Percentiles rank a stretch among this genome's conserved stretches.
Evolutionary conservation across 495 filamentous ascomycete genomes (phyloP).

Genomic region (Neurospora tetrasperma): DNA sequence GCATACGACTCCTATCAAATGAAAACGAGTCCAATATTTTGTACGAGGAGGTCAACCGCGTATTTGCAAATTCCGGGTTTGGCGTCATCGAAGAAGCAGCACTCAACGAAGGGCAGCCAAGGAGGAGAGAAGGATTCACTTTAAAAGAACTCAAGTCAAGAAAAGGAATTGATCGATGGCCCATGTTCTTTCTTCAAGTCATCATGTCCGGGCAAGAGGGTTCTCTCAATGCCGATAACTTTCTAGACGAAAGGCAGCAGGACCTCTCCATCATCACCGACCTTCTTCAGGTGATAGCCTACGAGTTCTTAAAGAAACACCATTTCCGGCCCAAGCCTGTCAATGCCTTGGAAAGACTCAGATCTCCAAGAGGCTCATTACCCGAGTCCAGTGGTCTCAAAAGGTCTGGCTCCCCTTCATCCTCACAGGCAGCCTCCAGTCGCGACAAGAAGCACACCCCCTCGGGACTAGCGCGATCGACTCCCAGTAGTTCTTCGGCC

Average conservation of each 20-base stretch:
- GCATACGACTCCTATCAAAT: constrained; percentile 47
- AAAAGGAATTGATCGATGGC: constrained; percentile 72
- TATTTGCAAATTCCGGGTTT: constrained; percentile 73
- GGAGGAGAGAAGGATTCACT: constrained; percentile 39
- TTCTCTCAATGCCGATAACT: constrained; percentile 14
- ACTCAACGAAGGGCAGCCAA: constrained; percentile 12
- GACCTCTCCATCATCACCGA: constrained; percentile 41
- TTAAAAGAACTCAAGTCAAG: constrained; percentile 45
- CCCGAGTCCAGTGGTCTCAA: background rate
- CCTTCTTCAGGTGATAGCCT: constrained; percentile 52
- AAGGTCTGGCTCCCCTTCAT: background rate
- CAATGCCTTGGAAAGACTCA: constrained; percentile 13
- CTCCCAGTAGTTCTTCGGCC: background rate
- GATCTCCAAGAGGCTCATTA: background rate
- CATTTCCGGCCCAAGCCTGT: constrained; percentile 45
- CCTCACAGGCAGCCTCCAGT: background rate
- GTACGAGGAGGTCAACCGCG: constrained; percentile 66
- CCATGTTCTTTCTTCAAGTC: constrained; percentile 85
- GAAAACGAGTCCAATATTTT: constrained; percentile 52
- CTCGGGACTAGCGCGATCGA: background rate
- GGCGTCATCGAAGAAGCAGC: constrained; percentile 45
- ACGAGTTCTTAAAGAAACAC: constrained; percentile 59
- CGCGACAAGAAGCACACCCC: background rate
- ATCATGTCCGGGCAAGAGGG: constrained; percentile 21
- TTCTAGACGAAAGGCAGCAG: constrained; percentile 28